Evolutionary conservation across 352 stramenopile genomes (phyloP), one percentile per base, ranked within the genome.

Genomic region (Globisporangium okanoganense): DNA sequence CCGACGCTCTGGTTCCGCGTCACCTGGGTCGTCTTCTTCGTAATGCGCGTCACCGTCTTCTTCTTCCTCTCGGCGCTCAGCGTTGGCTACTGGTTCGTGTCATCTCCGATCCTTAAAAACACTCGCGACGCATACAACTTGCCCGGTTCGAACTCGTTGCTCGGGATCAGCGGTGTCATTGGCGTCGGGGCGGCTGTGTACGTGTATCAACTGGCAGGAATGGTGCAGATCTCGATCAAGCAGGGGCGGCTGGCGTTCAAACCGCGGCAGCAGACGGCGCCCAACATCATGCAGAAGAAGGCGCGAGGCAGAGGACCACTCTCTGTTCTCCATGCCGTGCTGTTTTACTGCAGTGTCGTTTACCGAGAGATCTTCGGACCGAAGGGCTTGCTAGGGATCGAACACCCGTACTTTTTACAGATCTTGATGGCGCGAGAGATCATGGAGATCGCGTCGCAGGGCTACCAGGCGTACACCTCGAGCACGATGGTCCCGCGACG

Each of bases 401-500:
- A 62, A 9, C 56, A 62, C 18, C 45, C 56, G 25, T 56, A 50
- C 38, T 62, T 62, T 45, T 62, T 62, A 22, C 56, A 56, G 33
- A 5, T 65, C 35, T 31, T 76, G 35, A 36, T 72, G 2, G 16
- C 66, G 18, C 55, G 59, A 40, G 69, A 76, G 48, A 20, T 71
- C 3, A 27, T 62, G 9, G 69, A 76, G 47, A 65, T 76, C 48
- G 40, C 13, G 3, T 69, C 59, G 7, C 66, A 76, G 29, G 66
- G 63, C 10, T 74, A 76, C 47, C 69, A 76, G 24, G 56, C 66
- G 22, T 58, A 76, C 38, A 60, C 59, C 3, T 70, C 56, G 3
- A 74, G 70, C n/a, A 31, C 51, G 4, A 27, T 72, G 16, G 59
- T 74, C 18, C 67, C 66, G n/a, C 63, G 64, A 44, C 47, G 58